A percentile compares a stretch with the other conserved stretches of the same genome.
phyloP scores from a whole-genome alignment of 352 stramenopile genomes.

The Pythium aristosporum region DNA sequence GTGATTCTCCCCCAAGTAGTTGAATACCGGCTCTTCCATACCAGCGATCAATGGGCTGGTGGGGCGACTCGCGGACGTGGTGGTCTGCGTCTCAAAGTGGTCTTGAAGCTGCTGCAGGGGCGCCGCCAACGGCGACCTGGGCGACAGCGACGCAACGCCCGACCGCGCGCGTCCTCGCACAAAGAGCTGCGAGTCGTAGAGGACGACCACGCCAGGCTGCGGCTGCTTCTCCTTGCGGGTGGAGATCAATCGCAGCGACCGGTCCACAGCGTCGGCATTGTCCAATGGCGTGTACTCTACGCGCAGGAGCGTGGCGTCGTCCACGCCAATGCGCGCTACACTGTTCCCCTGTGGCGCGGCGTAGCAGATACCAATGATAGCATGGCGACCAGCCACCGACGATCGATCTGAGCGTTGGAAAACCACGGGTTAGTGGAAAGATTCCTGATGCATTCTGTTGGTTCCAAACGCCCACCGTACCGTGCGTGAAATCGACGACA shows the following conservation, averaged over 20 bases:
- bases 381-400: background rate
- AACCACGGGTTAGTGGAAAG: background rate
- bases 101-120: conserved; percentile 4
- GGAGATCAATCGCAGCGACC: background rate
- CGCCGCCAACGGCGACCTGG: background rate
- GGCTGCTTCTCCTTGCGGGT: background rate
- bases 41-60: background rate
- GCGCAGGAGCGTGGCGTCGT: background rate
- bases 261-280: background rate
- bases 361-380: background rate
- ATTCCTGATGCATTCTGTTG: background rate
- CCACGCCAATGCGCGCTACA: background rate
- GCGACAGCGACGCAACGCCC: conserved; percentile 8
- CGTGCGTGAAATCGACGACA: conserved; percentile 13
- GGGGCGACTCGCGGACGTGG: background rate
- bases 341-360: background rate
- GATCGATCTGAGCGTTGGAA: background rate
- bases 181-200: conserved; percentile 20
- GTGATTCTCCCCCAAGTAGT: background rate
- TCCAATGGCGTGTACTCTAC: background rate
- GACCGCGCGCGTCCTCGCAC: conserved; percentile 5
- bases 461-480: conserved; percentile 1
- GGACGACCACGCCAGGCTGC: conserved; percentile 1
- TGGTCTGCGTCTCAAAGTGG: background rate
- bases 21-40: background rate